phyloP scores from a whole-genome alignment of 805 yeast genomes.

The Nakazawaea populi region DNA sequence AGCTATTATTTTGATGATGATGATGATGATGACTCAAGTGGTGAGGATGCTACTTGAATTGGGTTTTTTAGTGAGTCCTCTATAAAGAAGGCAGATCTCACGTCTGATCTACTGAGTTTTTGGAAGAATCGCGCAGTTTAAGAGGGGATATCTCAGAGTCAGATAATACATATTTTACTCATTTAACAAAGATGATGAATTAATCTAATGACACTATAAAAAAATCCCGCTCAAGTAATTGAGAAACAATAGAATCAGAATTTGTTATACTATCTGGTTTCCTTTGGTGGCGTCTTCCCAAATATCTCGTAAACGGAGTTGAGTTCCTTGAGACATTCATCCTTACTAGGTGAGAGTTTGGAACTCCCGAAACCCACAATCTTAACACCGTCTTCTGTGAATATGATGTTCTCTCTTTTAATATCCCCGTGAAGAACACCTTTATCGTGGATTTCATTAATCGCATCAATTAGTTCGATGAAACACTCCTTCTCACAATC shows the following conservation, averaged over 20 bases:
- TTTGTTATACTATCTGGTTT: too few relatives aligned
- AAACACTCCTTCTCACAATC: neutral
- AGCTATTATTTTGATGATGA: conserved; percentile 9
- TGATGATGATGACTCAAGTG: conserved; percentile 15
- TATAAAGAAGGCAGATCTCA: too few relatives aligned
- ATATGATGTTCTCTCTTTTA: neutral
- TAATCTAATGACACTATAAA: too few relatives aligned
- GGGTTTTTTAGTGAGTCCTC: too few relatives aligned
- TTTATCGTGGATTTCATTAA: neutral
- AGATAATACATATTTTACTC: too few relatives aligned
- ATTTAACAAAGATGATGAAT: too few relatives aligned
- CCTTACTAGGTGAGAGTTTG: neutral
- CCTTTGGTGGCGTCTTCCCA: neutral
- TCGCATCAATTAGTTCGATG: neutral
- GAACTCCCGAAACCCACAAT: neutral
- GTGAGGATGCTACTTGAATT: too few relatives aligned
- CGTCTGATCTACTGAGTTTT: too few relatives aligned
- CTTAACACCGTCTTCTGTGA: neutral
- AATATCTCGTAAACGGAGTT: neutral
- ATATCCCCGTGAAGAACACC: neutral
- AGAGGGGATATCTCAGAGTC: too few relatives aligned
- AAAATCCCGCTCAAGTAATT: neutral
- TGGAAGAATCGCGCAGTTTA: too few relatives aligned
- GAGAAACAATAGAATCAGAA: neutral
- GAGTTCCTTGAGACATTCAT: neutral